phyloP scores from a whole-genome alignment of 1,139 yeast species.

The Starmera stellimalicola region DNA sequence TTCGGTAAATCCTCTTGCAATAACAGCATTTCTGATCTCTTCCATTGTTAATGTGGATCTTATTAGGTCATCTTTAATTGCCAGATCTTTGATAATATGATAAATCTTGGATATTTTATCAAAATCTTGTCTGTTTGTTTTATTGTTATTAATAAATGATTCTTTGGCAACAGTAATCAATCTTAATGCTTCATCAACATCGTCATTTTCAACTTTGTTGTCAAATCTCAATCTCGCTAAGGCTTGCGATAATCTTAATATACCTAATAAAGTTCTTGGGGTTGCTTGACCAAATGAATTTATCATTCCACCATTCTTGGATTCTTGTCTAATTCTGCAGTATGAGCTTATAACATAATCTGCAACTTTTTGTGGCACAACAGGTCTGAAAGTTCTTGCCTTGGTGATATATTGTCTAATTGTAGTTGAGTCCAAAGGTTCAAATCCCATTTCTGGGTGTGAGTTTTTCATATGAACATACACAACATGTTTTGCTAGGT shows the following conservation, averaged over 20 bases:
- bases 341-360: slow-evolving; percentile 83
- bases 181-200: slow-evolving; percentile 93
- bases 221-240: slow-evolving; percentile 83
- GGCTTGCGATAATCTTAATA: slow-evolving; percentile 90
- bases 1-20: slow-evolving; percentile 78
- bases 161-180: slow-evolving; percentile 79
- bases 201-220: slow-evolving; percentile 58
- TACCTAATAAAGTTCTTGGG: slow-evolving; percentile 88
- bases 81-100: slow-evolving; percentile 40
- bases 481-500: slow-evolving; percentile 87
- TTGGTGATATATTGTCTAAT: slow-evolving; percentile 83
- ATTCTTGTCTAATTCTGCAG: slow-evolving; percentile 87
- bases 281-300: slow-evolving; percentile 86
- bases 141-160: slow-evolving; percentile 54
- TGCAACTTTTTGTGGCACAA: slow-evolving; percentile 78
- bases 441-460: slow-evolving; percentile 72
- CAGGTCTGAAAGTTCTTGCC: slow-evolving; percentile 82
- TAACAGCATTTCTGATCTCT: slow-evolving; percentile 55
- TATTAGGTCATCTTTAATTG: slow-evolving; percentile 34
- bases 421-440: slow-evolving; percentile 69
- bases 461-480: slow-evolving; percentile 89
- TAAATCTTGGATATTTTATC: slow-evolving; percentile 41
- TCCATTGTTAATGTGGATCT: slow-evolving; percentile 42
- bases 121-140: slow-evolving; percentile 42
- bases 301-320: slow-evolving; percentile 50